Percentiles rank a stretch among this genome's conserved stretches.
These are phyloP conservation scores for Metschnikowia arizonensis DNA, from an alignment of 805 yeast species.

Conservation along the genomic window DNA sequence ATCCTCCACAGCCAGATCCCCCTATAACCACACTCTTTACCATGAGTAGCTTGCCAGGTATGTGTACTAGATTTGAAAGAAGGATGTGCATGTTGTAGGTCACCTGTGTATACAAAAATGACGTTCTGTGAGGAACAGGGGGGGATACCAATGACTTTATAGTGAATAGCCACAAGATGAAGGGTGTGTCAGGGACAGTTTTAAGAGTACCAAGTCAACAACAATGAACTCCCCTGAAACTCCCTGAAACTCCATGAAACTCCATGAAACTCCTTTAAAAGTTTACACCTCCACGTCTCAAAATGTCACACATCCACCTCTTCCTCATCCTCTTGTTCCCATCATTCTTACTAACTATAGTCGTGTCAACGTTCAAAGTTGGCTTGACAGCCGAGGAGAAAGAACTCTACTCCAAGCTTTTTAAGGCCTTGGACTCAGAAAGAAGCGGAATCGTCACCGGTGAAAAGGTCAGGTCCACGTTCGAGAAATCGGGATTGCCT, in stretches of 20 bases:
- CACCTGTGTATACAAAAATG: background rate
- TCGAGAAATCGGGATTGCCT: conserved; percentile 82
- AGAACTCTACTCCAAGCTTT: conserved; percentile 65
- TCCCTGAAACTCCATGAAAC: too few species aligned
- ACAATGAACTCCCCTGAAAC: too few species aligned
- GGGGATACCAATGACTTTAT: too few species aligned
- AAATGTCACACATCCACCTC: too few species aligned
- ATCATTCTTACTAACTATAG: conserved; percentile 3
- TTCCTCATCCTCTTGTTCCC: background rate
- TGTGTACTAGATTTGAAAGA: background rate
- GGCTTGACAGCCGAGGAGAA: conserved; percentile 73
- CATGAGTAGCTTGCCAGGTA: conserved; percentile 11
- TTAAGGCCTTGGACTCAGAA: conserved; percentile 75
- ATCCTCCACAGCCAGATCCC: conserved; percentile 4
- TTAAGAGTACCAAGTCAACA: too few species aligned
- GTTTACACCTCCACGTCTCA: too few species aligned
- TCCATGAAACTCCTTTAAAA: too few species aligned
- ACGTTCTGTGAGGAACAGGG: too few species aligned
- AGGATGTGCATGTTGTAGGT: background rate
- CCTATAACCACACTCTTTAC: conserved; percentile 1
- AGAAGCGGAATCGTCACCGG: conserved; percentile 82
- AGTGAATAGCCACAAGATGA: too few species aligned
- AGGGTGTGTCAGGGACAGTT: too few species aligned
- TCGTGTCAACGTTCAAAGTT: conserved; percentile 33
- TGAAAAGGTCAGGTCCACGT: conserved; percentile 72